phyloP scores from a whole-genome alignment of 1,139 yeast species.

The Diutina catenulata region DNA sequence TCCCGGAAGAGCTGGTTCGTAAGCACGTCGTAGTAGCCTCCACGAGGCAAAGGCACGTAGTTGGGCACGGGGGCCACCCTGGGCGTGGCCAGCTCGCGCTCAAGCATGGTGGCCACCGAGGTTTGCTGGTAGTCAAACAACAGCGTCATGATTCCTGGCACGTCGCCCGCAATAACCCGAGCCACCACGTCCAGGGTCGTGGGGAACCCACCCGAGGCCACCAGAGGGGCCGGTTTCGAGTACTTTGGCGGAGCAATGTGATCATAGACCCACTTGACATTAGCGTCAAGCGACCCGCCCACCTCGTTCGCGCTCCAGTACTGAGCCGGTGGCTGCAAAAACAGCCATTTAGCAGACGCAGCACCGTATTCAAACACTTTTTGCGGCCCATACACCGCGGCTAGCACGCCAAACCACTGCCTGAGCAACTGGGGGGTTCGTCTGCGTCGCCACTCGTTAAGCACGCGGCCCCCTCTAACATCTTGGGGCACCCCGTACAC shows the following conservation, averaged over 20 bases:
- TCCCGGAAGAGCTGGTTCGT: constrained; percentile 14
- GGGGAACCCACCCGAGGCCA: neutral
- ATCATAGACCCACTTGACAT: neutral
- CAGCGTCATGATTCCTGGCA: constrained; percentile 38
- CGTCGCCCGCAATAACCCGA: constrained; percentile 9
- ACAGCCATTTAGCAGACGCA: no score
- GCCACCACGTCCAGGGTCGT: neutral
- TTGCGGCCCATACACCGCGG: no score
- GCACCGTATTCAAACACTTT: no score
- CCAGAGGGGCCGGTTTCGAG: no score
- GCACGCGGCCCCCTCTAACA: no score
- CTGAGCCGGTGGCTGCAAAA: no score
- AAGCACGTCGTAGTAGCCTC: constrained; percentile 21
- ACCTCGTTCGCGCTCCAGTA: no score
- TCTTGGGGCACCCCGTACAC: no score
- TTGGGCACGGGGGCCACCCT: constrained; percentile 31
- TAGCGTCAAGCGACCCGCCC: neutral
- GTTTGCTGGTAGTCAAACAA: constrained; percentile 47
- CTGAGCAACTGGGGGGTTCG: no score
- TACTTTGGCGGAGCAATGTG: neutral
- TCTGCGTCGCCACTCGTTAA: no score
- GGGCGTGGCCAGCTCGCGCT: constrained; percentile 31
- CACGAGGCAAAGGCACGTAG: constrained; percentile 16
- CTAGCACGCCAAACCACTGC: no score
- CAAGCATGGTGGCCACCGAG: constrained; percentile 48